Conservation (phyloP, 2,329 filamentous ascomycete species). For the Biscogniauxia marginata region DNA sequence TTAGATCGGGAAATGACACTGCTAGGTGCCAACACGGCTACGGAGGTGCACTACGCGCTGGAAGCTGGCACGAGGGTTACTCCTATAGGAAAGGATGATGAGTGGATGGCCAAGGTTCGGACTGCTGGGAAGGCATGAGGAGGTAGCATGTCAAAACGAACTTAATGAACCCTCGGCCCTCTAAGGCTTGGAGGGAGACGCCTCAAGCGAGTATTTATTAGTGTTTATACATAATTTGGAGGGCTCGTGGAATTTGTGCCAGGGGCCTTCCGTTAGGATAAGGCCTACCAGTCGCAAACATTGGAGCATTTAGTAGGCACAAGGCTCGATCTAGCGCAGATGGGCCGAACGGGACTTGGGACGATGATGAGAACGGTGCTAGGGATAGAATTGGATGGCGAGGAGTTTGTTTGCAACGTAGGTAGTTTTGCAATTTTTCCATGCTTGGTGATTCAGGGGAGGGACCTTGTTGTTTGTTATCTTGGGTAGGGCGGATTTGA, state of each 20-base stretch:
- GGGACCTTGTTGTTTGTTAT: neutral
- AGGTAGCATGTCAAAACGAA: neutral
- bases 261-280: neutral
- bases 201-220: neutral
- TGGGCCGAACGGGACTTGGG: neutral
- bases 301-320: neutral
- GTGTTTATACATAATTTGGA: neutral
- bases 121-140: constrained; percentile 21
- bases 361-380: neutral
- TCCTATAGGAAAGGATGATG: constrained; percentile 25
- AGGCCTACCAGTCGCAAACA: no score
- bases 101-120: constrained; percentile 28
- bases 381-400: neutral
- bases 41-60: constrained; percentile 42
- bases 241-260: neutral
- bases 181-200: no score
- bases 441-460: no score
- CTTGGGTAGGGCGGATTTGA: neutral
- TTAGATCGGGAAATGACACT: constrained; percentile 51
- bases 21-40: constrained; percentile 44
- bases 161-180: no score
- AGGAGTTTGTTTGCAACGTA: no score
- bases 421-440: no score
- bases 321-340: neutral
- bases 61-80: constrained; percentile 28